Conservation (phyloP, 192 early-diverging fungal genomes). For the Coemansia sp. region DNA sequence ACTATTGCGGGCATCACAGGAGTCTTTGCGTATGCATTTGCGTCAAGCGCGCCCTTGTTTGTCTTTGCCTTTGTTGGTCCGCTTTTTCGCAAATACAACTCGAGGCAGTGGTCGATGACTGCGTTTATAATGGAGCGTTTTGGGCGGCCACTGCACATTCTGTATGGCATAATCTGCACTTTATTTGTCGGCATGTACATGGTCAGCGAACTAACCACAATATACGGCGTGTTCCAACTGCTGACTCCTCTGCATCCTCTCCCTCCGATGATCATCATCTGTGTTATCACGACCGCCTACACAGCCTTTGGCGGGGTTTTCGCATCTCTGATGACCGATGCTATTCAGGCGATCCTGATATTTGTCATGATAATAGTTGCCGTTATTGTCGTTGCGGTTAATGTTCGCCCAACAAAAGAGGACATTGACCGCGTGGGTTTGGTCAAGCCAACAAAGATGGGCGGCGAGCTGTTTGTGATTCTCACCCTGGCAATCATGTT, state of each 20-base stretch:
- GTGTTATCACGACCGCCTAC: constrained; percentile 67
- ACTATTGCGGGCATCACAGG: constrained; percentile 67
- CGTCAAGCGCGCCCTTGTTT: constrained; percentile 62
- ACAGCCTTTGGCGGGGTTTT: constrained; percentile 69
- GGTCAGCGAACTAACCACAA: constrained; percentile 68
- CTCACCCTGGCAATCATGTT: constrained; percentile 64
- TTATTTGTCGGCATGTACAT: constrained; percentile 65
- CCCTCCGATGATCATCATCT: constrained; percentile 60
- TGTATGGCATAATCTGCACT: constrained; percentile 61
- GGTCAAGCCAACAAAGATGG: constrained; percentile 64
- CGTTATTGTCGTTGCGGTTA: constrained; percentile 57
- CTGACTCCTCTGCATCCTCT: constrained; percentile 61
- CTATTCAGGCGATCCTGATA: constrained; percentile 61
- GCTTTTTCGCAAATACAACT: constrained; percentile 60
- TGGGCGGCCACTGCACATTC: constrained; percentile 60
- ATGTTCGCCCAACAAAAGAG: constrained; percentile 53
- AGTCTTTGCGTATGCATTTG: constrained; percentile 65
- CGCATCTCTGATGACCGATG: constrained; percentile 68
- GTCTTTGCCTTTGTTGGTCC: constrained; percentile 63
- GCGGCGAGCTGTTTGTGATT: constrained; percentile 64
- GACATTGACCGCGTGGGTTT: constrained; percentile 56
- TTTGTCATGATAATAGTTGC: constrained; percentile 58
- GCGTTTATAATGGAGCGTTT: constrained; percentile 66
- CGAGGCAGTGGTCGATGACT: constrained; percentile 65
- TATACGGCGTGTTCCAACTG: constrained; percentile 59